Conservation (phyloP, 106 monocot genomes). For the Phalaenopsis equestris region DNA sequence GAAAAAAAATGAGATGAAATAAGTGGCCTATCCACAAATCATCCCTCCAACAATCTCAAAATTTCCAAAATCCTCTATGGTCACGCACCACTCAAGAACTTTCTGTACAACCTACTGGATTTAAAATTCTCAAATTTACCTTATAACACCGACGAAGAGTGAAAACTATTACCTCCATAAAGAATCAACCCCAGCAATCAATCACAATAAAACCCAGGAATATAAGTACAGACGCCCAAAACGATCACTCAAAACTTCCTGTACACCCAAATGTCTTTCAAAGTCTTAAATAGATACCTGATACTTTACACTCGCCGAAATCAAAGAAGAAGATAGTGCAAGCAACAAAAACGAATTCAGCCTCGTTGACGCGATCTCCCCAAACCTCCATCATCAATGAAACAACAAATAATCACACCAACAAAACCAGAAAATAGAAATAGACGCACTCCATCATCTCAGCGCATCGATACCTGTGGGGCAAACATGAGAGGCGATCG, state of each 20-base stretch:
- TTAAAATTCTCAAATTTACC: too few relatives aligned
- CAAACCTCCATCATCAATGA: not conserved
- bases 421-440: not conserved
- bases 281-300: not conserved
- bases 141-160: not conserved
- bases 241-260: not conserved
- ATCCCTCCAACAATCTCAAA: not conserved
- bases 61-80: not conserved
- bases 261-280: not conserved
- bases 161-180: not conserved
- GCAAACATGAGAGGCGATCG: constrained; percentile 52
- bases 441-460: not conserved
- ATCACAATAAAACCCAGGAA: not conserved
- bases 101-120: not conserved
- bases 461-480: constrained; percentile 34
- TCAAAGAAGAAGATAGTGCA: not conserved
- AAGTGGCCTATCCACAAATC: not conserved
- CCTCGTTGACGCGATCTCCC: not conserved
- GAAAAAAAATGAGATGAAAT: not conserved
- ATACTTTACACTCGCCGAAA: not conserved
- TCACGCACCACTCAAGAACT: not conserved
- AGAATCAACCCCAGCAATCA: not conserved
- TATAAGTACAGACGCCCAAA: not conserved
- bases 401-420: not conserved
- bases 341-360: not conserved